These are phyloP conservation scores for Anthracocystis panici-leucophaei DNA, from an alignment of 1,284 basidiomycete genomes.

Conservation along the genomic window DNA sequence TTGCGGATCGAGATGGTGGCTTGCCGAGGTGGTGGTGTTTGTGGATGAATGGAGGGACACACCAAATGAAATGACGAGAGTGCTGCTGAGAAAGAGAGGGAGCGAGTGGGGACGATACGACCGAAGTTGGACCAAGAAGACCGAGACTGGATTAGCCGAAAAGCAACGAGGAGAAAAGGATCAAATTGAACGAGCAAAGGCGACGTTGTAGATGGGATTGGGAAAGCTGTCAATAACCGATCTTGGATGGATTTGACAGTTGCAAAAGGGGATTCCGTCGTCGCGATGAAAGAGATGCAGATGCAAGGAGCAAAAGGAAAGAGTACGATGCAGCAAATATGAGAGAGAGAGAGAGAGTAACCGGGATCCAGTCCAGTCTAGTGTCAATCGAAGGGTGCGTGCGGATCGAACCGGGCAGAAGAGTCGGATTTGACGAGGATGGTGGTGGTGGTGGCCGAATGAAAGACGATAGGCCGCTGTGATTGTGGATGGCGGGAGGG, in stretches of 20 bases:
- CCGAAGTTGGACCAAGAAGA: conserved; percentile 9
- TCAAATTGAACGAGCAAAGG: conserved; percentile 9
- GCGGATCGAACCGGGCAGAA: background rate
- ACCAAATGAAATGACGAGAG: conserved; percentile 6
- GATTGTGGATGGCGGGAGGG: background rate
- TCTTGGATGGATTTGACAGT: conserved; percentile 10
- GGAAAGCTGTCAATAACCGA: conserved; percentile 5
- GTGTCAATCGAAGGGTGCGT: background rate
- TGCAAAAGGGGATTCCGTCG: background rate
- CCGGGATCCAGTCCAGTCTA: conserved; percentile 8
- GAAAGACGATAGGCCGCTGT: too few species aligned
- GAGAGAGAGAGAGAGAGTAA: background rate
- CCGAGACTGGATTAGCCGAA: background rate
- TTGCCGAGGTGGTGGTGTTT: background rate
- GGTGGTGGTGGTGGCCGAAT: too few species aligned
- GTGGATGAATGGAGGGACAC: background rate
- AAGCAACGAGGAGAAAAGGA: background rate
- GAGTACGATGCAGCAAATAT: background rate
- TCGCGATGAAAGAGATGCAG: background rate
- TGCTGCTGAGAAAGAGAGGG: conserved; percentile 4
- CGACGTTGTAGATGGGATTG: conserved; percentile 1
- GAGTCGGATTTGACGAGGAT: background rate
- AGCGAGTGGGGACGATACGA: conserved; percentile 19
- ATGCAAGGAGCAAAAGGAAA: conserved; percentile 3
- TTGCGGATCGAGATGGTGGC: background rate